A percentile compares a stretch with the other conserved stretches of the same genome.
phyloP scores from a whole-genome alignment of 176 grass and related monocot species.

The Dactylis glomerata region DNA sequence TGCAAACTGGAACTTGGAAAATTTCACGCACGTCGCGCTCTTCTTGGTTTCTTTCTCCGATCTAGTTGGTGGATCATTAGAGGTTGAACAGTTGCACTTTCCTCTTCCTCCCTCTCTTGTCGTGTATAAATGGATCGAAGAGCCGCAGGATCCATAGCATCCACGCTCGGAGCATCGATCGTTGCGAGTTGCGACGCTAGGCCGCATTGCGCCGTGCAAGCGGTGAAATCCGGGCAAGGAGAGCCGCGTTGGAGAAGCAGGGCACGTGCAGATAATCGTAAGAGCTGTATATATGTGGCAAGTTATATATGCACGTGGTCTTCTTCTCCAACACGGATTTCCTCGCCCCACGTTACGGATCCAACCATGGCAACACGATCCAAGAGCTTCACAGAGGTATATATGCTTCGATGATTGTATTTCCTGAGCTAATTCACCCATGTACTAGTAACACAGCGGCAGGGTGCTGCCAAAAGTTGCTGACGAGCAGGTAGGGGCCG shows the following conservation, averaged over 20 bases:
- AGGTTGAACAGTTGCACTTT: background rate
- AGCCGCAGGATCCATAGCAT: too few species aligned
- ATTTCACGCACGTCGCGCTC: background rate
- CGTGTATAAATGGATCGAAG: background rate
- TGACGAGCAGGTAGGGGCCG: too few species aligned
- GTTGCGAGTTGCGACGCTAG: too few species aligned
- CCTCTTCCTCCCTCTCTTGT: background rate
- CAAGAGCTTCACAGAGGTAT: too few species aligned
- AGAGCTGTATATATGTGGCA: background rate
- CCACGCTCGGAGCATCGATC: too few species aligned
- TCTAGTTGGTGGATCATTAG: background rate
- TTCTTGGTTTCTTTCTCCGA: background rate
- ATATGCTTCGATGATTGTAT: too few species aligned
- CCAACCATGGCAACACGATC: too few species aligned
- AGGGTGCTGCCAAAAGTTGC: too few species aligned
- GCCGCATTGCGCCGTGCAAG: background rate
- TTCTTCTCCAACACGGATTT: background rate
- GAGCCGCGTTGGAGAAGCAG: background rate
- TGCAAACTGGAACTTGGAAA: background rate
- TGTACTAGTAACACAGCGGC: too few species aligned
- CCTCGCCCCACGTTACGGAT: too few species aligned
- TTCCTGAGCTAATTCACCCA: too few species aligned
- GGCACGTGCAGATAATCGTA: background rate
- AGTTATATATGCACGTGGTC: background rate
- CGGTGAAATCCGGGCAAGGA: background rate